Evolutionary conservation across 78 protist genomes (phyloP).

Genomic region (Dictyostelium brefeldianum): DNA sequence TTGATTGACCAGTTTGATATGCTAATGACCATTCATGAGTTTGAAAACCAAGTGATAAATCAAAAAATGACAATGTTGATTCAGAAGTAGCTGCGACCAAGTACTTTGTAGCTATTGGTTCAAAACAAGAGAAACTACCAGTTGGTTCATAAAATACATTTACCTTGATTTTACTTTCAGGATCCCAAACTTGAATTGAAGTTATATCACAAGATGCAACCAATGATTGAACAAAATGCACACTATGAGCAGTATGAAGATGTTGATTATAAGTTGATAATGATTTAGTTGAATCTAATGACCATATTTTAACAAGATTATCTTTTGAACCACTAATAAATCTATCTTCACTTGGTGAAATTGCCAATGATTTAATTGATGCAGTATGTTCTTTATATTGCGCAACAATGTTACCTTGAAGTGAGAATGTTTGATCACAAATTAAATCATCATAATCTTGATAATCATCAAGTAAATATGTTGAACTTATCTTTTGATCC

Average conservation of each 20-base stretch:
- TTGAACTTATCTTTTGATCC: constrained; percentile 50
- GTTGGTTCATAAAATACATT: constrained; percentile 57
- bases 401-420: constrained; percentile 62
- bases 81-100: constrained; percentile 42
- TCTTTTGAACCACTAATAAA: constrained; percentile 61
- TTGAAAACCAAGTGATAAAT: constrained; percentile 29
- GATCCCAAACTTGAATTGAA: constrained; percentile 73
- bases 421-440: constrained; percentile 42
- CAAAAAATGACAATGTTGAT: constrained; percentile 6
- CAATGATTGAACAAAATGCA: constrained; percentile 39
- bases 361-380: constrained; percentile 39
- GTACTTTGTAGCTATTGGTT: constrained; percentile 37
- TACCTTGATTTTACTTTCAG: constrained; percentile 47
- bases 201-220: constrained; percentile 67
- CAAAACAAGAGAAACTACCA: constrained; percentile 63
- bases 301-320: constrained; percentile 71
- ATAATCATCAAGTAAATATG: constrained; percentile 66
- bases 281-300: constrained; percentile 36
- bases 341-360: constrained; percentile 34
- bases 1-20: constrained; percentile 32
- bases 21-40: constrained; percentile 57
- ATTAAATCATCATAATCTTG: constrained; percentile 74
- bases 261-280: constrained; percentile 52
- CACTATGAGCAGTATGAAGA: constrained; percentile 56
- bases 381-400: constrained; percentile 64